Evolutionary conservation across 441 rosid species (phyloP).

Genomic region (Populus hybrid): DNA sequence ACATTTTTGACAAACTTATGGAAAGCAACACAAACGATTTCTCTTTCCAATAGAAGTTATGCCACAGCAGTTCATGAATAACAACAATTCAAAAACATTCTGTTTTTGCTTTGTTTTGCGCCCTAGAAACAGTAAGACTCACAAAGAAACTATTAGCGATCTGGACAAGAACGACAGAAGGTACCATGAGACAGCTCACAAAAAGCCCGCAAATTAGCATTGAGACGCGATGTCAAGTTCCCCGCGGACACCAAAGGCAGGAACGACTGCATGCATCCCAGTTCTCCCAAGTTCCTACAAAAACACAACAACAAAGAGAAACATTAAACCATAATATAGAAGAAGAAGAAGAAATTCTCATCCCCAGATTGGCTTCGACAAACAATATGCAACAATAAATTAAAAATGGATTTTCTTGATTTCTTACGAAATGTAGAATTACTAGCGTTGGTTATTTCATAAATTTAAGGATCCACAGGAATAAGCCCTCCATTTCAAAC

Average conservation of each 20-base stretch:
- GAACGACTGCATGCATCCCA: constrained; percentile 67
- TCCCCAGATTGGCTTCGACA: neutral
- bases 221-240: constrained; percentile 64
- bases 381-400: neutral
- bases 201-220: constrained; percentile 67
- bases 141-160: constrained; percentile 90
- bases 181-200: constrained; percentile 97
- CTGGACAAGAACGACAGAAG: constrained; percentile 90
- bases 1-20: neutral
- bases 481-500: neutral
- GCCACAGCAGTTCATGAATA: constrained; percentile 14
- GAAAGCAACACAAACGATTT: neutral
- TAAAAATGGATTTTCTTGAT: neutral
- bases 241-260: constrained; percentile 56
- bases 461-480: neutral
- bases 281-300: constrained; percentile 66
- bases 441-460: neutral
- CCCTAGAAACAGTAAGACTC: constrained; percentile 73
- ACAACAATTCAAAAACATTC: constrained; percentile 19
- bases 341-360: no score
- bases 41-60: constrained; percentile 19
- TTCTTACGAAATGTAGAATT: neutral
- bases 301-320: neutral
- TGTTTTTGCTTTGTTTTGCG: constrained; percentile 10
- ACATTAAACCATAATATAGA: no score